Base-by-base conservation (phyloP, 441 rosid species). In the Theobroma grandiflorum region DNA sequence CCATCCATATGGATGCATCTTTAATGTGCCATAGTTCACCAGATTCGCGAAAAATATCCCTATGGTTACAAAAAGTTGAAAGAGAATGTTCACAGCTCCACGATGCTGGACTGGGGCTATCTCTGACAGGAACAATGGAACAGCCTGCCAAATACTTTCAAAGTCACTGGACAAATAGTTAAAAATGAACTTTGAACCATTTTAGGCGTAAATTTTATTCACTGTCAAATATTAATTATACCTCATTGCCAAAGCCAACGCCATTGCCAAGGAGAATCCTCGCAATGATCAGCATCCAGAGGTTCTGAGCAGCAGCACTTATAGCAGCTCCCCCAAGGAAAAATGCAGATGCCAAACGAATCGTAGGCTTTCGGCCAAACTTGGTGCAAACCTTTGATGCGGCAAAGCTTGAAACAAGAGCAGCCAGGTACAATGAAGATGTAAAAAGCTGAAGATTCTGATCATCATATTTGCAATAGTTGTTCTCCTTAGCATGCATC, bases 191-290 rank as follows among this genome's bases (percentile, higher is more conserved):
- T 62, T 62, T 4, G 40, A 62, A 33, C n/a, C 14, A 61, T 26
- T 62, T 62, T 4, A 15, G 5, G 43, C 4, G 22, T 15, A 35
- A 11, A 64, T 15, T 64, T 37, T 37, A 35, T 59, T 22, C 15
- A 16, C 0, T 53, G 3, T 2, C 3, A 2, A 7, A 7, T 2
- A 22, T 20, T 22, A 20, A 9, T 35, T 5, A 43, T 72, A 88
- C 94, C 92, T 91, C 91, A 76, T 94, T 94, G 66, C 91, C 95
- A 74, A 91, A 91, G 67, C 98, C 95, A 75, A 92, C 91, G 6
- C 95, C 91, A 31, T 86, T 55, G 22, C 94, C 91, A 7, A 94
- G 91, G 59, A 94, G 83, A 80, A 92, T 80, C 71, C 93, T 83
- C 12, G 93, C 93, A 12, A 88, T 7, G 72, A 91, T 88, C 45